Evolutionary conservation across 2,329 filamentous ascomycete genomes (phyloP), one percentile per base, ranked within the genome.

Genomic region (Colletotrichum musae): DNA sequence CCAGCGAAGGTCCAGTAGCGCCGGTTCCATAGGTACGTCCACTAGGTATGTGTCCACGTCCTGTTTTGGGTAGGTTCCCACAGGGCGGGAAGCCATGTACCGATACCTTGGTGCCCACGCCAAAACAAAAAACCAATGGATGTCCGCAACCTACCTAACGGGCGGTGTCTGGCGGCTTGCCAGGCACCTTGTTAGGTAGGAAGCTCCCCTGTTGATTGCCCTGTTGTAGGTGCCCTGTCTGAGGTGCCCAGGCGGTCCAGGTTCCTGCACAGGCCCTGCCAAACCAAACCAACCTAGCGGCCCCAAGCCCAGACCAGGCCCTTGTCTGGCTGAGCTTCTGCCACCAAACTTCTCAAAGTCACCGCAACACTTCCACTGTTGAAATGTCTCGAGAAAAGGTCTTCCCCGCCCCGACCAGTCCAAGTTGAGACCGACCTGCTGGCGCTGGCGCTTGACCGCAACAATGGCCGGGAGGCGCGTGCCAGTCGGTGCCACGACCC

Each of bases 391-490:
- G 62, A 39, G 50, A 36, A 9, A 36, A 10, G 32, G 21, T 24
- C 32, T 64, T 60, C 56, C 61, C 63, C 67, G 62, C 67, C 67
- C 57, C 62, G 67, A 67, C 67, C 67, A 67, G 67, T 67, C 67
- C 67, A 67, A 70, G 67, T 67, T 70, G 67, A 67, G 67, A 67
- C 51, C 67, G 48, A 52, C 32, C 54, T 56, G 47, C 21, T 50
- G 47, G 43, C 43, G 50, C 62, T 66, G 62, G 57, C 62, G 67
- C 67, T 70, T 70, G 67, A 70, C 67, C 67, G 62, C 67, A 68
- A 68, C 67, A 70, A 67, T 58, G 32, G 63, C 64, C 57, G 62
- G 67, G 62, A 70, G 67, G 62, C 67, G 67, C 62, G 64, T 68
- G 59, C 64, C 64, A 64, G 52, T 62, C 59, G 54, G 59, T 62